Conservation (phyloP, 139 green algal genomes). For the Chlorella sorokiniana region DNA sequence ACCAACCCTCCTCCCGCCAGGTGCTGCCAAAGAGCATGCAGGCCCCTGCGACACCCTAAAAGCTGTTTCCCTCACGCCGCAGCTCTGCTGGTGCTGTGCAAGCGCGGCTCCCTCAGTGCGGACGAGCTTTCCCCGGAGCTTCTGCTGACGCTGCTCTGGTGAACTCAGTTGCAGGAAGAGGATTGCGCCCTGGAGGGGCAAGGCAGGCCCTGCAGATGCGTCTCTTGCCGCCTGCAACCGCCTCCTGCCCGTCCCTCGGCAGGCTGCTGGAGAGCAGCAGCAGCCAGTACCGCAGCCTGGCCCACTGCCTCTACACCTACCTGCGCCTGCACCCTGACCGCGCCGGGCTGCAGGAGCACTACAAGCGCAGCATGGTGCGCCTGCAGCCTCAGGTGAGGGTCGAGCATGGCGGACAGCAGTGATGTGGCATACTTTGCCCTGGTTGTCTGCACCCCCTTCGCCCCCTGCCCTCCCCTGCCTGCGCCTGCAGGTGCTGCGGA, state of each 20-base stretch:
- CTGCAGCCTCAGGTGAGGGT: background rate
- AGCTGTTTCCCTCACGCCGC: too few species aligned
- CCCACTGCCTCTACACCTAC: background rate
- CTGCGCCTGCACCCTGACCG: conserved; percentile 11
- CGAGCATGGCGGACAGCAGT: too few species aligned
- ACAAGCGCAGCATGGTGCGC: background rate
- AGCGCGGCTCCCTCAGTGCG: background rate
- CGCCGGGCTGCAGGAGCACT: background rate
- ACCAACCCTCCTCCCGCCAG: too few species aligned
- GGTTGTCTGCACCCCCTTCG: background rate
- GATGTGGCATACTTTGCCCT: background rate
- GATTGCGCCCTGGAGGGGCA: too few species aligned
- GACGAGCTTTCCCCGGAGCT: conserved; percentile 21
- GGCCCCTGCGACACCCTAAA: too few species aligned
- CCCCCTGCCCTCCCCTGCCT: too few species aligned
- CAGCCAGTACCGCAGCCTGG: conserved; percentile 10
- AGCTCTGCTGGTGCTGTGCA: conserved; percentile 24
- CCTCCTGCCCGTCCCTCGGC: background rate
- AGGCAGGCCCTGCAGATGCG: too few species aligned
- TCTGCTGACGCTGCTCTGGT: conserved; percentile 31
- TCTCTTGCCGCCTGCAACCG: background rate
- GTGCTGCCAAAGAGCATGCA: too few species aligned
- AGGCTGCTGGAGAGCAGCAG: conserved; percentile 10
- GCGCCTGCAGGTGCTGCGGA: background rate
- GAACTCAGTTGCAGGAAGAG: background rate